A percentile compares a stretch with the other conserved stretches of the same genome.
Conservation (phyloP, 495 filamentous ascomycete genomes). For the Aspergillus bridgeri region DNA sequence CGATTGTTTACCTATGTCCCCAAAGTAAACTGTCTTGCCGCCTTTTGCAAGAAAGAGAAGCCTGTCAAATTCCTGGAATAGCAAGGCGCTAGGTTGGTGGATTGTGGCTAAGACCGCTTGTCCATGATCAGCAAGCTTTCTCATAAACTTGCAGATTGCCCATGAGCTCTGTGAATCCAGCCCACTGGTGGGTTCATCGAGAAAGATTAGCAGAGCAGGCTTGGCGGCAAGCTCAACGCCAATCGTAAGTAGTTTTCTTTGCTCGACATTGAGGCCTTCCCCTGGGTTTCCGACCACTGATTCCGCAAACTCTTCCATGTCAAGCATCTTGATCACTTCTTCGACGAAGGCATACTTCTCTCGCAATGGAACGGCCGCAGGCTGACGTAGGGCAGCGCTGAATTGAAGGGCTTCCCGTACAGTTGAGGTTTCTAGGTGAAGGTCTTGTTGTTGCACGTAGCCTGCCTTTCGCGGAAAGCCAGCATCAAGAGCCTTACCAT, state of each 20-base stretch:
- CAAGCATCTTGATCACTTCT: conserved; percentile 45
- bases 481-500: conserved; percentile 50
- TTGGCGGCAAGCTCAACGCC: conserved; percentile 88
- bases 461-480: conserved; percentile 90
- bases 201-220: conserved; percentile 78
- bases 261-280: conserved; percentile 82
- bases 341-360: conserved; percentile 50
- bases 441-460: conserved; percentile 90
- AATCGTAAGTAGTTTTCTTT: conserved; percentile 82
- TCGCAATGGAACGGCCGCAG: conserved; percentile 36
- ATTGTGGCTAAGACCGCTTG: conserved; percentile 91
- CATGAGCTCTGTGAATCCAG: conserved; percentile 83
- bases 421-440: conserved; percentile 81
- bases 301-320: conserved; percentile 42
- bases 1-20: conserved; percentile 74
- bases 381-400: conserved; percentile 80
- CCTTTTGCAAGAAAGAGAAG: conserved; percentile 78
- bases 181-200: conserved; percentile 89
- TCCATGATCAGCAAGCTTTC: conserved; percentile 77
- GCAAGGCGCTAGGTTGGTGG: conserved; percentile 84
- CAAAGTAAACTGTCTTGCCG: conserved; percentile 83
- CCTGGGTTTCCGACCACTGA: conserved; percentile 38
- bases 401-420: conserved; percentile 82
- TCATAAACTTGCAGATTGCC: conserved; percentile 73
- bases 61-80: conserved; percentile 89